Conservation (phyloP, 2,329 filamentous ascomycete species). For the Colletotrichum tropicicola region DNA sequence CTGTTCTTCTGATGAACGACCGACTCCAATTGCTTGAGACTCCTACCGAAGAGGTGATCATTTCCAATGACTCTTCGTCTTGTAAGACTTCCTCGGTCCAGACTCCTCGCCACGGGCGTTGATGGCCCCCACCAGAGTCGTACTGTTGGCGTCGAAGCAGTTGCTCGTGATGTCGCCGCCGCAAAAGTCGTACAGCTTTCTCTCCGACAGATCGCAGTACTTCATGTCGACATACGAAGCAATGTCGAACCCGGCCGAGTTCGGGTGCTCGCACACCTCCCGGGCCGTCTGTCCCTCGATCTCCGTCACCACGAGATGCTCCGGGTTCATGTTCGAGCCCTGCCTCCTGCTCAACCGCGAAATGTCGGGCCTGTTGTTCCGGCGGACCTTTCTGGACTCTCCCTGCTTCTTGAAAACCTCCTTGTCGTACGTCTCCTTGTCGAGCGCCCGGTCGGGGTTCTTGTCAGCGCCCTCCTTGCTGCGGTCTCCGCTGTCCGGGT, state of each 20-base stretch:
- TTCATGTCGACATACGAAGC: slow-evolving; percentile 12
- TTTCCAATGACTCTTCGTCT: slow-evolving; percentile 3
- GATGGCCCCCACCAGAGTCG: background rate
- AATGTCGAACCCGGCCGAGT: slow-evolving; percentile 13
- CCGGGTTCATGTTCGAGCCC: background rate
- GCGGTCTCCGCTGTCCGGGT: slow-evolving; percentile 16
- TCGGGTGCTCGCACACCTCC: slow-evolving; percentile 3
- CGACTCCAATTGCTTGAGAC: too few species aligned
- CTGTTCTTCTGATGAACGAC: background rate
- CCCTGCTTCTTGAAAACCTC: background rate
- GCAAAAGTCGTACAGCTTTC: slow-evolving; percentile 7
- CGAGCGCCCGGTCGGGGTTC: slow-evolving; percentile 28
- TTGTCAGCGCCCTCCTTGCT: slow-evolving; percentile 21
- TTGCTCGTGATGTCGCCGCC: background rate
- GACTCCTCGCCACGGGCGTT: background rate
- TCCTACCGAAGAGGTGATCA: background rate
- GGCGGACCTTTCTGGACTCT: background rate
- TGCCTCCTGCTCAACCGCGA: background rate
- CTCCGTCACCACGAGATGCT: slow-evolving; percentile 2
- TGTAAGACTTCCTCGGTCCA: background rate
- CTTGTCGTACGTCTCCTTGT: slow-evolving; percentile 29
- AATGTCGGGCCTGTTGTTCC: background rate
- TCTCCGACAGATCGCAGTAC: slow-evolving; percentile 5
- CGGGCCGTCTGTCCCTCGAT: slow-evolving; percentile 10
- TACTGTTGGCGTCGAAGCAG: slow-evolving; percentile 13